A percentile compares a stretch with the other conserved stretches of the same genome.
Evolutionary conservation across 148 eudicot species (phyloP).

Genomic region (Vaccinium vitisidaea): DNA sequence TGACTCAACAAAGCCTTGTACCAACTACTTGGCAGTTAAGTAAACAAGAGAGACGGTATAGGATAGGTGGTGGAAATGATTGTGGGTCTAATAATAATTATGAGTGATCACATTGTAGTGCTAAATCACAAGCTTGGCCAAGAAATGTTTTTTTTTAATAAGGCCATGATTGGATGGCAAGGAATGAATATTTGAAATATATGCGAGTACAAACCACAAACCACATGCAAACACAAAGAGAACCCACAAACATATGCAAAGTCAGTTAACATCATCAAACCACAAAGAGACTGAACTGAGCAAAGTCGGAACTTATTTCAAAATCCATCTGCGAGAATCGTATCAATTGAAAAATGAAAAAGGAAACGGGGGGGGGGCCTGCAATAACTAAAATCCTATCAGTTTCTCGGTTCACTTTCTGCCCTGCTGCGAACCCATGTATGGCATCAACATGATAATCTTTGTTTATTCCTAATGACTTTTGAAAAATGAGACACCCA

Average conservation of each 20-base stretch:
- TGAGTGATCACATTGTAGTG: background rate
- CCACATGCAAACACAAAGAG: background rate
- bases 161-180: background rate
- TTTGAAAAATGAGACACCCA: background rate
- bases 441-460: slow-evolving; percentile 5
- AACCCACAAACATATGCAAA: background rate
- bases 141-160: background rate
- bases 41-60: background rate
- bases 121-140: background rate
- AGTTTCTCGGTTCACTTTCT: background rate
- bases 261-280: background rate
- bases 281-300: background rate
- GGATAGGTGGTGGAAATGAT: background rate
- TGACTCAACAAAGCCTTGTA: background rate
- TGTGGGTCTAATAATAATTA: background rate
- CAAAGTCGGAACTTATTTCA: background rate
- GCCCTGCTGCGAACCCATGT: background rate
- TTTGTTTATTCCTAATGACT: background rate
- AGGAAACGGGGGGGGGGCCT: background rate
- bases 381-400: background rate
- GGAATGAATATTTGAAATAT: background rate
- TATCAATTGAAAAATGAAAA: background rate
- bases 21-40: background rate
- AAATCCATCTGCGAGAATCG: background rate
- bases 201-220: background rate